phyloP scores from a whole-genome alignment of 2,329 filamentous ascomycete genomes.

The Talaromyces sp. region DNA sequence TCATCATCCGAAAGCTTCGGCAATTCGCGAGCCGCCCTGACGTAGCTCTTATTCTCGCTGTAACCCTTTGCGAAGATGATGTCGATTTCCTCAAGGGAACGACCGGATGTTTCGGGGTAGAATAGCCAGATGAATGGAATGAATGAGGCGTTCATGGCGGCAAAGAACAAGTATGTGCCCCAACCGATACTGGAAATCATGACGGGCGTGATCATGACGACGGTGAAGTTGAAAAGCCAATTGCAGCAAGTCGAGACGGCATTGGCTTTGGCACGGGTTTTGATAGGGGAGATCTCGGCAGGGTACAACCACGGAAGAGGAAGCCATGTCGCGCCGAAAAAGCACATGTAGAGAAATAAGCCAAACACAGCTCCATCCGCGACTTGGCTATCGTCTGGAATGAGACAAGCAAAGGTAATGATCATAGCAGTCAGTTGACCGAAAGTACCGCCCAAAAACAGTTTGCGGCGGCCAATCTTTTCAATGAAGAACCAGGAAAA shows the following conservation, averaged over 20 bases:
- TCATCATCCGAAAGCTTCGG: constrained; percentile 35
- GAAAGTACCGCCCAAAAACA: constrained; percentile 39
- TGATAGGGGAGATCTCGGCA: constrained; percentile 53
- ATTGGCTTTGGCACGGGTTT: constrained; percentile 55
- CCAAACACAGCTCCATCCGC: constrained; percentile 51
- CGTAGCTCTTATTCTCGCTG: constrained; percentile 41
- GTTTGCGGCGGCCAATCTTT: constrained; percentile 45
- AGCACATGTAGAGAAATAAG: constrained; percentile 66
- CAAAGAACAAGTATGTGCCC: constrained; percentile 46
- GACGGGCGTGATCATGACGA: constrained; percentile 50
- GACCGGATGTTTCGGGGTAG: constrained; percentile 50
- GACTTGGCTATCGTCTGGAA: constrained; percentile 25
- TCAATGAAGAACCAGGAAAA: constrained; percentile 43
- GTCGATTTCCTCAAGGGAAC: constrained; percentile 44
- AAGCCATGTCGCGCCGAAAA: constrained; percentile 63
- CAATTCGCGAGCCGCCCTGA: constrained; percentile 31
- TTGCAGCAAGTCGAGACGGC: constrained; percentile 53
- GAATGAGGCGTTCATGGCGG: constrained; percentile 42
- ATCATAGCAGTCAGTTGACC: constrained; percentile 40
- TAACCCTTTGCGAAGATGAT: constrained; percentile 45
- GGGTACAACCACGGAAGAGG: constrained; percentile 58
- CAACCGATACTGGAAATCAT: constrained; percentile 40
- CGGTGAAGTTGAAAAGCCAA: constrained; percentile 56
- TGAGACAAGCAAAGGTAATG: constrained; percentile 40
- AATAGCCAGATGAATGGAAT: constrained; percentile 54